Conservation (phyloP, 805 yeast genomes). For the Kodamaea neixiangensis region DNA sequence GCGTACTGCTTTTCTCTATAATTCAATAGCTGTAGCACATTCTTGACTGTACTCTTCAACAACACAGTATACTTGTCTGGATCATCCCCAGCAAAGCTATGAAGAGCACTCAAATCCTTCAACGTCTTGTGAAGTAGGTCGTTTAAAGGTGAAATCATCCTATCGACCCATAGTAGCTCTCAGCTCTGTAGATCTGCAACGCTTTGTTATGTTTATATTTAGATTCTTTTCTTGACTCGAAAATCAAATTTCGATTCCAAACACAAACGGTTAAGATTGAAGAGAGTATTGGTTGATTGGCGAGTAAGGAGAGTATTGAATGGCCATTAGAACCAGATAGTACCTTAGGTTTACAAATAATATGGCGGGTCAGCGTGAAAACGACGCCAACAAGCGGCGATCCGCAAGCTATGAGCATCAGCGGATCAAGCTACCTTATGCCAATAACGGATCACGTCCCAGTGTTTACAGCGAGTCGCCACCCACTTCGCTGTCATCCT, state of each 20-base stretch:
- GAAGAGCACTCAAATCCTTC: slow-evolving; percentile 20
- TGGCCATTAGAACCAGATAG: not conserved
- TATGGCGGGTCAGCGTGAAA: slow-evolving; percentile 5
- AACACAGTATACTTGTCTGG: slow-evolving; percentile 16
- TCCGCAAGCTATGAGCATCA: slow-evolving; percentile 26
- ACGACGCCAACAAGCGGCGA: slow-evolving; percentile 10
- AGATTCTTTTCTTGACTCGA: not conserved
- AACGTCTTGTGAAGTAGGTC: slow-evolving; percentile 21
- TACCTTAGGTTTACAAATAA: not conserved
- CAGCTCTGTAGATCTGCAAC: not conserved
- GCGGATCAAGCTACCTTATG: slow-evolving; percentile 17
- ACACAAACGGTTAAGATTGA: not conserved
- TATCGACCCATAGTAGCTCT: not conserved
- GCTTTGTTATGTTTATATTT: not conserved
- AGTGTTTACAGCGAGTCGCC: slow-evolving; percentile 14
- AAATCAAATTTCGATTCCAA: not conserved
- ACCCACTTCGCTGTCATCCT: slow-evolving; percentile 1
- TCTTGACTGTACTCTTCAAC: slow-evolving; percentile 15
- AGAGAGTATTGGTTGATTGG: not conserved
- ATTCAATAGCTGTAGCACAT: slow-evolving; percentile 18
- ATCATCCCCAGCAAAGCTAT: slow-evolving; percentile 11
- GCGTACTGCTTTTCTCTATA: slow-evolving; percentile 16
- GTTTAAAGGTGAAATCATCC: slow-evolving; percentile 12
- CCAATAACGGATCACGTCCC: slow-evolving; percentile 11
- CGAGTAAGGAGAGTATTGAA: not conserved